Evolutionary conservation across 345 rosid species (phyloP), one percentile per base, ranked within the genome.

Genomic region (Dimocarpus longan): DNA sequence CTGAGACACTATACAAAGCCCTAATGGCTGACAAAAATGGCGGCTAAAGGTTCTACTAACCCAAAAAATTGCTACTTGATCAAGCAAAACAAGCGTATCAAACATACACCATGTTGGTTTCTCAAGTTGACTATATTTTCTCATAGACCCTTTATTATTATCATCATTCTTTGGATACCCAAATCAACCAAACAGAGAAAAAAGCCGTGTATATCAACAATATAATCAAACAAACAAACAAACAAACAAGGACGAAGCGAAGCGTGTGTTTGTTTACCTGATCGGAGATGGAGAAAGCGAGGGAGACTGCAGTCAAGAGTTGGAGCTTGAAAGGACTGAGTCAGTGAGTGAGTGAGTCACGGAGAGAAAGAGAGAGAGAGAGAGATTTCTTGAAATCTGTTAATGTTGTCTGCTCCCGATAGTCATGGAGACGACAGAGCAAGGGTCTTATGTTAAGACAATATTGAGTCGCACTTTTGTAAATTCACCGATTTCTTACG

Each of bases 201-300:
- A 32, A 74, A 74, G 60, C 48, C 59, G 32, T 64, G 54, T 73
- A 18, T 60, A 3, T 3, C 10, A 19, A 60, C 26, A 60, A 19
- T 13, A 59, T 21, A 19, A 16, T 8, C 5, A 19, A 59, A 5
- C 9, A 5, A 54, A 19, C 12, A 76, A 70, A 68, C 10, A 5
- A 26, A 19, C 12, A 76, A 70, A 68, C 10, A 5, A 26, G 37
- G 42, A 28, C 56, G 42, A 15, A 50, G 32, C 28, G 39, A 21
- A 66, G 68, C 15, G 54, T 5, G 5, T 13, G 24, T 67, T 70
- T 2, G 10, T 48, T 2, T 75, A 82, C 86, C 80, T 83, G 89
- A 87, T 83, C 80, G 80, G 63, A 16, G 67, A 59, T 76, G 73
- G 78, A 79, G 89, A 86, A 85, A 86, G 64, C 74, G 77, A 70